A percentile compares a stretch with the other conserved stretches of the same genome.
Conservation (phyloP, 768 basidiomycete genomes). For the Phanerochaete sordida region DNA sequence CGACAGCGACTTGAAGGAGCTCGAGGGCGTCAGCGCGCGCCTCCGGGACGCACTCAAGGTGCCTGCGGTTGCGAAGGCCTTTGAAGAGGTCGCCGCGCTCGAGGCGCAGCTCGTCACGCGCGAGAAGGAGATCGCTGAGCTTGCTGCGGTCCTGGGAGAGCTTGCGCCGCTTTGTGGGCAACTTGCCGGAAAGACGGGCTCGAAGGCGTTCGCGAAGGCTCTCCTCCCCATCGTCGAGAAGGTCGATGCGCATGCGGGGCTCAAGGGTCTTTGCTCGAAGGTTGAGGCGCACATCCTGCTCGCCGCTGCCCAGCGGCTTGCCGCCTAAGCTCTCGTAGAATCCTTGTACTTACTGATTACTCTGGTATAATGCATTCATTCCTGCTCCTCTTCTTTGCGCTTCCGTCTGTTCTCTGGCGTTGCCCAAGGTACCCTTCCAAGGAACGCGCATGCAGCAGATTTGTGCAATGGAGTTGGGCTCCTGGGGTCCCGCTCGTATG, state of each 20-base stretch:
- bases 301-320: neutral
- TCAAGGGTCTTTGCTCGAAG: neutral
- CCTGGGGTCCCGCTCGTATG: too few relatives aligned
- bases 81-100: neutral
- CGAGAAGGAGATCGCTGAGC: neutral
- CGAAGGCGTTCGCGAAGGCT: neutral
- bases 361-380: too few relatives aligned
- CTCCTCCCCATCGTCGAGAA: neutral
- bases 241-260: neutral
- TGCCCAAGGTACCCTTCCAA: too few relatives aligned
- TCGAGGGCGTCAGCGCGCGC: neutral
- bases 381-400: too few relatives aligned
- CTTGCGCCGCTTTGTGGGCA: neutral
- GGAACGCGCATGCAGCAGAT: too few relatives aligned
- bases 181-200: neutral
- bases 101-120: neutral
- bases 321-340: neutral
- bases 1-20: neutral
- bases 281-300: neutral
- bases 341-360: too few relatives aligned
- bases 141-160: neutral
- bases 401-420: too few relatives aligned
- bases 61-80: neutral
- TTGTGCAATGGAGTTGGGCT: too few relatives aligned
- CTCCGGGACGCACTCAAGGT: neutral